Percentiles rank a stretch among this genome's conserved stretches.
Conservation (phyloP, 805 yeast species). For the Yamadazyma scolyti region DNA sequence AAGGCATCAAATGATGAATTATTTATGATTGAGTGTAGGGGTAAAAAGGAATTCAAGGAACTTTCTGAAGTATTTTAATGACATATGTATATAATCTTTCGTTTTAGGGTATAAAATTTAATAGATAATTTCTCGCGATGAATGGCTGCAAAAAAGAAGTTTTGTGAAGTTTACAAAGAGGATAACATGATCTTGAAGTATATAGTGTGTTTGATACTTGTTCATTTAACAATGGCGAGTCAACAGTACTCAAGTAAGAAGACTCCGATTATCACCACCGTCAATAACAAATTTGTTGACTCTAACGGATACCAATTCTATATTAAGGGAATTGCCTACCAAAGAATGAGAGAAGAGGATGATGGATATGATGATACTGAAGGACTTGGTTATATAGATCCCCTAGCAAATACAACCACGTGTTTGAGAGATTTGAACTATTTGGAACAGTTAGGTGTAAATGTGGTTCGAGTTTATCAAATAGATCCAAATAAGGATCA, state of each 20-base stretch:
- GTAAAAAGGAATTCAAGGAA: constrained; percentile 34
- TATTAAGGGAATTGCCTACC: constrained; percentile 86
- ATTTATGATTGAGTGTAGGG: constrained; percentile 43
- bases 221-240: too few relatives aligned
- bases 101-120: too few relatives aligned
- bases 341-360: constrained; percentile 55
- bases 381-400: constrained; percentile 54
- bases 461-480: constrained; percentile 83
- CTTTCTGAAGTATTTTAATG: constrained; percentile 13
- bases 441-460: constrained; percentile 62
- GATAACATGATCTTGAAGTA: too few relatives aligned
- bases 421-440: constrained; percentile 86
- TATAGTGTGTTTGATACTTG: too few relatives aligned
- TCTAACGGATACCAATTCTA: constrained; percentile 77
- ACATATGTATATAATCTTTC: too few relatives aligned
- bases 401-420: constrained; percentile 63
- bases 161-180: too few relatives aligned
- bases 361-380: constrained; percentile 17
- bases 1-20: constrained; percentile 25
- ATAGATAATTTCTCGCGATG: too few relatives aligned
- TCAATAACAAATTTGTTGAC: constrained; percentile 74
- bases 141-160: too few relatives aligned
- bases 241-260: too few relatives aligned
- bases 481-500: constrained; percentile 71
- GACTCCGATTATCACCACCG: too few relatives aligned